phyloP scores from a whole-genome alignment of 108 stramenopile genomes.

The Licmophora abbreviata region DNA sequence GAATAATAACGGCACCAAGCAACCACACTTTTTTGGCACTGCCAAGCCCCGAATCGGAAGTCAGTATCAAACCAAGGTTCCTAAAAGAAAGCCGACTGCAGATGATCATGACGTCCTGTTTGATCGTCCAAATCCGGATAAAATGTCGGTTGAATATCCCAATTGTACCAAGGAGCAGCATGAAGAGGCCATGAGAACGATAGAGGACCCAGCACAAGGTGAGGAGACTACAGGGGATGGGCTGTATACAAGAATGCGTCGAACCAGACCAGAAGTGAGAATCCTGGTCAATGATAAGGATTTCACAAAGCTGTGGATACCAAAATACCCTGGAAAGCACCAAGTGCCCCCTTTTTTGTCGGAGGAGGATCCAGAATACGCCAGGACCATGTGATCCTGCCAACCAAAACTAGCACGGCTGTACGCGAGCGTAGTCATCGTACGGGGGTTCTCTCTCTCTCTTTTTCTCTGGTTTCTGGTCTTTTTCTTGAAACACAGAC shows the following conservation, averaged over 20 bases:
- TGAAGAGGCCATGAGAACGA: no score
- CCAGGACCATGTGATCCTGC: no score
- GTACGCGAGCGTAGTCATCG: no score
- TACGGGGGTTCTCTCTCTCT: no score
- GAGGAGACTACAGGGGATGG: background rate
- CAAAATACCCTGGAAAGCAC: background rate
- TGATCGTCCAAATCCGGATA: background rate
- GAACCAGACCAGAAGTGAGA: background rate
- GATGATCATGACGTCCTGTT: background rate
- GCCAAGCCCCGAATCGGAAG: conserved; percentile 17
- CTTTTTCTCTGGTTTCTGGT: no score
- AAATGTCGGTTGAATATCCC: background rate
- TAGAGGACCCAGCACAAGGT: background rate
- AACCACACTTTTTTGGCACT: no score
- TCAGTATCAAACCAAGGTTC: conserved; percentile 21
- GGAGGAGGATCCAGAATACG: no score
- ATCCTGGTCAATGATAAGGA: background rate
- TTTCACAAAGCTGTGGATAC: background rate
- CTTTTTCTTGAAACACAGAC: no score
- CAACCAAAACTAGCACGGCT: no score
- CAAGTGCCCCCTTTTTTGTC: no score
- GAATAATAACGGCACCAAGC: no score
- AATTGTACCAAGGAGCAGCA: no score
- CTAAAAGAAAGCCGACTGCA: background rate
- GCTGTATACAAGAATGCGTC: background rate